Percentiles rank a stretch among this genome's conserved stretches.
Evolutionary conservation across 371 early-diverging fungal species (phyloP).

Genomic region (Mortierella sp.): DNA sequence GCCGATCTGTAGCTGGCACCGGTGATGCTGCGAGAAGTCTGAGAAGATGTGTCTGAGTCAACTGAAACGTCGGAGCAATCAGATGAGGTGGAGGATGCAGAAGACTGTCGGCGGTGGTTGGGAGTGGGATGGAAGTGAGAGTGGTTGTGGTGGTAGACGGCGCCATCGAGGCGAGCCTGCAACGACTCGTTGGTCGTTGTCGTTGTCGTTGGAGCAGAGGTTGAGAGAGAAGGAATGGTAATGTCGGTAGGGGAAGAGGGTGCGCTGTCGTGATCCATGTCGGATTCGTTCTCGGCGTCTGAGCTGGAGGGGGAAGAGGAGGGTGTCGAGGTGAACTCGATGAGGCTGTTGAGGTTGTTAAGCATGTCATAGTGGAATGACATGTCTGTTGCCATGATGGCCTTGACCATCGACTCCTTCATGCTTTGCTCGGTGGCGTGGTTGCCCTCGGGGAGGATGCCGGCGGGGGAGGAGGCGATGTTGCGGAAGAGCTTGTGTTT

Average conservation of each 20-base stretch:
- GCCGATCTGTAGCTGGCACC: slow-evolving; percentile 16
- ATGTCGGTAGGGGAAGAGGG: not conserved
- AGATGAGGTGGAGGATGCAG: slow-evolving; percentile 30
- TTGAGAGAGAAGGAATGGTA: not conserved
- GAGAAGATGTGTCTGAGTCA: slow-evolving; percentile 25
- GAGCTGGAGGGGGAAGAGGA: slow-evolving; percentile 24
- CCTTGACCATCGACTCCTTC: slow-evolving; percentile 67
- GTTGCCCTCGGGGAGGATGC: slow-evolving; percentile 52
- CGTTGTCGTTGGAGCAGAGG: not conserved
- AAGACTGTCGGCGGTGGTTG: slow-evolving; percentile 38
- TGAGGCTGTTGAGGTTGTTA: slow-evolving; percentile 68
- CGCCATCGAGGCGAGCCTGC: slow-evolving; percentile 12
- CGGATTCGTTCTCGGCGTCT: slow-evolving; percentile 32
- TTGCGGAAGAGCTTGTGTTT: slow-evolving; percentile 78
- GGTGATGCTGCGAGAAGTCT: slow-evolving; percentile 20
- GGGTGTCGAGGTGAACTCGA: slow-evolving; percentile 48
- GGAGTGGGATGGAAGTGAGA: slow-evolving; percentile 10
- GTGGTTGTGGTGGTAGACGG: slow-evolving; percentile 12
- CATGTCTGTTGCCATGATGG: slow-evolving; percentile 93
- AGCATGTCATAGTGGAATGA: slow-evolving; percentile 85
- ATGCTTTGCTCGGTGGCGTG: slow-evolving; percentile 66
- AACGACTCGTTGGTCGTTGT: not conserved
- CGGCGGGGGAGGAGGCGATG: slow-evolving; percentile 41
- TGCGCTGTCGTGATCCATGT: not conserved
- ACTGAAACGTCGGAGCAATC: slow-evolving; percentile 26